phyloP scores from a whole-genome alignment of 495 filamentous ascomycete genomes.

The Aspergillus nanangensis region DNA sequence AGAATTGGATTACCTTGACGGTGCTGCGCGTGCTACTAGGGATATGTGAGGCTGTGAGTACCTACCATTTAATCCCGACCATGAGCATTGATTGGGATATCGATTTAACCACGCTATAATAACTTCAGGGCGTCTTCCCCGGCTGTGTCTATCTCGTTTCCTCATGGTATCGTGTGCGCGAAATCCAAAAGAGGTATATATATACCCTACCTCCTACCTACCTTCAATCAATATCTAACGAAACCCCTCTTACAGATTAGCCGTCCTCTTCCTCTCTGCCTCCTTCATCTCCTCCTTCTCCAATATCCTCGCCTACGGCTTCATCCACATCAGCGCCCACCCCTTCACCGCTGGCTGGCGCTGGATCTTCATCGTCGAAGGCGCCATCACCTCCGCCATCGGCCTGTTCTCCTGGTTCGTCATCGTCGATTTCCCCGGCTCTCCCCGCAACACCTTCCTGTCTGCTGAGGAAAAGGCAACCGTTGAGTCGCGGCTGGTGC shows the following conservation, averaged over 20 bases:
- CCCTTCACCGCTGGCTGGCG: not conserved
- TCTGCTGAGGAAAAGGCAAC: not conserved
- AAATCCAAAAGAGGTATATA: not conserved
- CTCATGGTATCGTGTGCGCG: not conserved
- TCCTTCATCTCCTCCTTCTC: not conserved
- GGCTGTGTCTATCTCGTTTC: not conserved
- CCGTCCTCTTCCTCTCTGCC: not conserved
- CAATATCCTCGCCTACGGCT: not conserved
- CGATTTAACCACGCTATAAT: not conserved
- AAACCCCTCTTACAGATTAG: not conserved
- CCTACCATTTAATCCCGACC: not conserved
- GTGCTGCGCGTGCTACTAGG: not conserved
- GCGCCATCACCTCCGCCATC: not conserved
- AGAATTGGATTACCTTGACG: not conserved
- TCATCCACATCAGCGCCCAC: not conserved
- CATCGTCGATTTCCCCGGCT: not conserved
- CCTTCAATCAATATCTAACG: not conserved
- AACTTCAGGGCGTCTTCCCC: not conserved
- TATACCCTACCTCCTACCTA: not conserved
- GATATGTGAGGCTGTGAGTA: not conserved
- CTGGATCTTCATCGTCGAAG: conserved; percentile 5
- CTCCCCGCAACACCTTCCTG: not conserved
- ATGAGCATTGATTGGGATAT: no score
- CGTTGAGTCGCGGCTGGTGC: not conserved
- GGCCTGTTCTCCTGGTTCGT: not conserved